Conservation (phyloP, 148 eudicot genomes). For the Silene conica region DNA sequence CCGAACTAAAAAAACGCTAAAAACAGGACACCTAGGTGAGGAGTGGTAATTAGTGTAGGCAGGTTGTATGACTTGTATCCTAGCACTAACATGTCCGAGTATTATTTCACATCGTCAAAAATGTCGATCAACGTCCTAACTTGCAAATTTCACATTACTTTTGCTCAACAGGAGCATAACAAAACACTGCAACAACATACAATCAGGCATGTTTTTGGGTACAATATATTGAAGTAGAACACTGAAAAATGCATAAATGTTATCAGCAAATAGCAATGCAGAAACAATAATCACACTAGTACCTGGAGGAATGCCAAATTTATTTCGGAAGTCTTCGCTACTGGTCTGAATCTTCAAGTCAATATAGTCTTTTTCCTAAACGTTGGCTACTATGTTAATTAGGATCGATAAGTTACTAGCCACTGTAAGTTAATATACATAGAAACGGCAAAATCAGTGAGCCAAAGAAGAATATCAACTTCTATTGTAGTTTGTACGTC, state of each 20-base stretch:
- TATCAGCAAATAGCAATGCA: neutral
- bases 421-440: neutral
- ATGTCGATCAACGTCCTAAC: neutral
- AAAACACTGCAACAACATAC: too few relatives aligned
- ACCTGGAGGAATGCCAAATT: constrained; percentile 64
- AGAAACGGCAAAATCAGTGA: neutral
- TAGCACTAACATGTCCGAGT: too few relatives aligned
- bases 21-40: too few relatives aligned
- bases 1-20: neutral
- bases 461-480: neutral
- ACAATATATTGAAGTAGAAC: neutral
- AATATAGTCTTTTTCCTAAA: constrained; percentile 32
- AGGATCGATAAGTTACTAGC: constrained; percentile 10
- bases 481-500: neutral
- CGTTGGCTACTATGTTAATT: constrained; percentile 14
- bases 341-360: constrained; percentile 50
- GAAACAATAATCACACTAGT: constrained; percentile 7
- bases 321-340: constrained; percentile 47
- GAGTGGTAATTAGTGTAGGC: too few relatives aligned
- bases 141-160: neutral
- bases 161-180: too few relatives aligned
- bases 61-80: too few relatives aligned
- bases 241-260: neutral
- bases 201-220: too few relatives aligned
- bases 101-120: neutral